Base-by-base conservation (phyloP, 106 monocot species). In the Posidonia australis region DNA sequence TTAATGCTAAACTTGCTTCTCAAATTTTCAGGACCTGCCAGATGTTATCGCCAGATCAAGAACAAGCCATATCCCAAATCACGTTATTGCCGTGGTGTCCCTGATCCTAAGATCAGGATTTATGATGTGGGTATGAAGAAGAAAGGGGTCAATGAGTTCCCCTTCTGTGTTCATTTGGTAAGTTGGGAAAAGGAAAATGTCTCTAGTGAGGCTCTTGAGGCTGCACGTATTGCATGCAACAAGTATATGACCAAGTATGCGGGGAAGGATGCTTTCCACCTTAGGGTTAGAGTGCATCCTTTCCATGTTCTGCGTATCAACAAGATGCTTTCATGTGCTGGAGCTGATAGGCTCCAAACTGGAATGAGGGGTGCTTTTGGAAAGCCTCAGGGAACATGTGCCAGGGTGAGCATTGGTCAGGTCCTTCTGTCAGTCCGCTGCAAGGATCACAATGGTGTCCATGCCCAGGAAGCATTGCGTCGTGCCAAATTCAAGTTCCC, bases 71-170 rank as follows among this genome's bases (percentile, higher is more conserved):
- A 91, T 62, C 91, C 91, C 1, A 91, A 91, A 53, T 91, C 91
- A 24, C 67, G 91, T 5, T 91, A 79, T 68, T 91, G 91, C 72
- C 86, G 91, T 72, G 91, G 91, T 72, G 91, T 91, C 13, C 91
- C 91, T 9, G 91, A 91, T 56, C 81, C 86, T 0, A 86, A 86
- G 70, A 86, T 91, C 63, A 65, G 90, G 28, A 90, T 90, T 52
- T 90, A 90, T n/a, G 90, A 90, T 76, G 90, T 90, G 1, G 90
- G 90, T 2, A 90, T 90, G 90, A 90, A 90, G 74, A 90, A 44
- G 76, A 90, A 86, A 64, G 85, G 82, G 5, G 89, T 82, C 0
- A 85, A 89, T 68, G 89, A 89, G 65, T 85, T 89, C 58, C 82
- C 89, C 0, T 85, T 78, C 74, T 90, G 85, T 54, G 79, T 90